phyloP scores from a whole-genome alignment of 2,329 filamentous ascomycete genomes.

The Dichotomopilus funicola region DNA sequence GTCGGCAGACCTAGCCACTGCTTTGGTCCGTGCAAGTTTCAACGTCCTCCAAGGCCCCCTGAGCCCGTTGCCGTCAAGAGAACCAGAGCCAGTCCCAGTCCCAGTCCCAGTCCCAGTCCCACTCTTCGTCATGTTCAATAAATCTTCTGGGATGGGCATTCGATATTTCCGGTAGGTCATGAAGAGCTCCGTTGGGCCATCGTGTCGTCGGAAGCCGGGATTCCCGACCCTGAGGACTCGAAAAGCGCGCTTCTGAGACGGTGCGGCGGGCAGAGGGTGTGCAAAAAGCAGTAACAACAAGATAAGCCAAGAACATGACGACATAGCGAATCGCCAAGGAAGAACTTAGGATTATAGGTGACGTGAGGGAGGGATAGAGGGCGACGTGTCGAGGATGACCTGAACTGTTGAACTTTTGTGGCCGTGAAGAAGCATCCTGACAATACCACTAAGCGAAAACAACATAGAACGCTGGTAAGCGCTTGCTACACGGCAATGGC shows the following conservation, averaged over 20 bases:
- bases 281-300: constrained; percentile 35
- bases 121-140: constrained; percentile 32
- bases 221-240: constrained; percentile 53
- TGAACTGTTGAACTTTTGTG: too few relatives aligned
- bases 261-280: constrained; percentile 40
- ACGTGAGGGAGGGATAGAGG: too few relatives aligned
- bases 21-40: constrained; percentile 12
- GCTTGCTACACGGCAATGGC: too few relatives aligned
- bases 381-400: too few relatives aligned
- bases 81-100: background rate
- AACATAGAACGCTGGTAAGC: too few relatives aligned
- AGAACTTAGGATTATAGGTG: background rate
- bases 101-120: background rate
- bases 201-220: constrained; percentile 44
- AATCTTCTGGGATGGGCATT: constrained; percentile 41
- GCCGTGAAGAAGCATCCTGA: too few relatives aligned
- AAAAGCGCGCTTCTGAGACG: constrained; percentile 50
- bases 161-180: constrained; percentile 65
- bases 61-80: constrained; percentile 16
- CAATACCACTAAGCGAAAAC: too few relatives aligned
- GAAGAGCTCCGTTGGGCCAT: constrained; percentile 55
- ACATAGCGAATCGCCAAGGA: background rate
- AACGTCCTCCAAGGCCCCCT: constrained; percentile 3
- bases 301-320: constrained; percentile 1
- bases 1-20: background rate